Evolutionary conservation across 2,329 filamentous ascomycete species (phyloP), one percentile per base, ranked within the genome.

Genomic region (Phialophora chinensis): DNA sequence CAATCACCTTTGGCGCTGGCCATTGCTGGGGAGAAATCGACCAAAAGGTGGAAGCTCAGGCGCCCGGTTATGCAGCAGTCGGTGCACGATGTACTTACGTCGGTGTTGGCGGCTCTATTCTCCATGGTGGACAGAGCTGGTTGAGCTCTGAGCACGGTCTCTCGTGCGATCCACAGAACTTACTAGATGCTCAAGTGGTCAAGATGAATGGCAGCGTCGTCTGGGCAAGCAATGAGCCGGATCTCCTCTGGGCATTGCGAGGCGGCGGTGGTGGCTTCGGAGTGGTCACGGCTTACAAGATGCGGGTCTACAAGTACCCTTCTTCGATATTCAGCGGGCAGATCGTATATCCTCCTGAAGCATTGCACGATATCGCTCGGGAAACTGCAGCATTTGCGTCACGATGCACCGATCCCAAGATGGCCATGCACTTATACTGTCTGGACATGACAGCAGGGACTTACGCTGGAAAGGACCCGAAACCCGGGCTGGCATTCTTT

Each of bases 241-340:
- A 81, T 20, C 72, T 81, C 1, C 71, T 81, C 14, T 81, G 78
- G 78, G 78, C 77, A 4, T 69, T 81, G 10, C 73, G 79, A n/a
- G 79, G 78, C 1, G 78, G 77, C 14, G 79, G 78, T 10, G 77
- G 77, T 1, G 71, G 69, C n/a, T 74, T 74, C 47, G 64, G 52
- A 23, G 53, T 69, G 25, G 69, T 62, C 14, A 64, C 65, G 17
- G 57, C 60, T 3, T 69, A 63, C 60, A 69, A 69, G 62, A 69
- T 71, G 62, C 54, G 65, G 29, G 69, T 66, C 14, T 63, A 67
- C 27, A 65, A 55, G 29, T 69, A 62, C 49, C 67, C 69, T 11
- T 59, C 63, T 38, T 64, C 66, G n/a, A 62, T 71, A 25, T 71
- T 63, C 61, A 63, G 60, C 20, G 69, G 69, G 17, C 69, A 65